A percentile compares a stretch with the other conserved stretches of the same genome.
These are phyloP conservation scores for Dictyostelium brefeldianum DNA, from an alignment of 78 protist genomes.

Conservation along the genomic window DNA sequence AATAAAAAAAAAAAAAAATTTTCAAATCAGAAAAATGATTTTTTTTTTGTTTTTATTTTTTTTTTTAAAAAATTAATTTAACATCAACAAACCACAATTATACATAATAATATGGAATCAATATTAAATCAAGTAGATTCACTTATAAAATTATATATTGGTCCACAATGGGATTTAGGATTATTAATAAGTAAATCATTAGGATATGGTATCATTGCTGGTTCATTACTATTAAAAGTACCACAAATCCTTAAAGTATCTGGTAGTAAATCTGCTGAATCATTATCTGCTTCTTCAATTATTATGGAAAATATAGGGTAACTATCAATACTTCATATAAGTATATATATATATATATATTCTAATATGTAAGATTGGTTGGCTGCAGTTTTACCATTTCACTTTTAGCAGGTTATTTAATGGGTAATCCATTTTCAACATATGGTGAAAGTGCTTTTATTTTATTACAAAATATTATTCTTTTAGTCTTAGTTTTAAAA, in stretches of 20 bases:
- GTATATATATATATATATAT: background rate
- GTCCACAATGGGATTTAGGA: constrained; percentile 32
- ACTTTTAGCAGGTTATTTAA: constrained; percentile 4
- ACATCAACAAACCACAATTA: no score
- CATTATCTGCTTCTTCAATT: constrained; percentile 56
- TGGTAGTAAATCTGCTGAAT: constrained; percentile 57
- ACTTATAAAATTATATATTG: background rate
- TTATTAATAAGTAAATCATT: constrained; percentile 72
- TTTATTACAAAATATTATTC: constrained; percentile 47
- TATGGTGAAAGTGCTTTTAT: constrained; percentile 84
- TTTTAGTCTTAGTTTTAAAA: constrained; percentile 65
- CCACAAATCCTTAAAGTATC: constrained; percentile 93
- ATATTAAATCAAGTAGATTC: background rate
- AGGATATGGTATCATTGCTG: constrained; percentile 79
- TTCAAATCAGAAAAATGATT: no score
- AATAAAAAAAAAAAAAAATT: no score
- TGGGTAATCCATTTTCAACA: constrained; percentile 67
- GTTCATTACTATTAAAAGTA: constrained; percentile 85
- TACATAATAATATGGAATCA: background rate
- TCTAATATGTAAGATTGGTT: background rate
- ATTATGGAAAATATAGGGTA: constrained; percentile 78
- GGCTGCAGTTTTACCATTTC: constrained; percentile 34
- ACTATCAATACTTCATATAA: background rate
- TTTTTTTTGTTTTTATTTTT: no score
- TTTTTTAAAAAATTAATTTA: no score